These are phyloP conservation scores for Paraphaeosphaeria minitans DNA, from an alignment of 2,329 filamentous ascomycete species.

Conservation along the genomic window DNA sequence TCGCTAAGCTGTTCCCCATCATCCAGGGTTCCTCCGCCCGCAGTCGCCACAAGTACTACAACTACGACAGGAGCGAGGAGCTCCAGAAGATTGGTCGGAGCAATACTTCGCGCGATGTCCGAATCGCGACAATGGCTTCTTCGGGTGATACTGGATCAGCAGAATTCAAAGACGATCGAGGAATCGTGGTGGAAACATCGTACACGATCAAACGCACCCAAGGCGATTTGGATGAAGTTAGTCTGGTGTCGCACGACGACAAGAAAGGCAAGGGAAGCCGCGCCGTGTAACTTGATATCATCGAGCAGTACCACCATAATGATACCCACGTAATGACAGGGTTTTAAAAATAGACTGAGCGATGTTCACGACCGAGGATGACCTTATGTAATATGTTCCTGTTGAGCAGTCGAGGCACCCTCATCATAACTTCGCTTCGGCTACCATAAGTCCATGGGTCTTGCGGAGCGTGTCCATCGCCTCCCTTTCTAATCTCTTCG, in stretches of 20 bases:
- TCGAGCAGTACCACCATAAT: background rate
- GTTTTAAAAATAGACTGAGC: background rate
- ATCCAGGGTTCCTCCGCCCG: constrained; percentile 42
- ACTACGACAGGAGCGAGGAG: constrained; percentile 13
- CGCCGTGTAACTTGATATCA: background rate
- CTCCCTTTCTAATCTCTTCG: constrained; percentile 35
- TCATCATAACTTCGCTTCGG: constrained; percentile 18
- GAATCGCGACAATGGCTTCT: background rate
- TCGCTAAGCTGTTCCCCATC: constrained; percentile 45
- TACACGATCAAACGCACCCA: background rate
- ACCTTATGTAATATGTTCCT: background rate
- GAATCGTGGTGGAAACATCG: constrained; percentile 1
- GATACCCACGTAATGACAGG: background rate
- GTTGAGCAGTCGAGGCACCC: background rate
- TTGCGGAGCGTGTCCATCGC: constrained; percentile 29
- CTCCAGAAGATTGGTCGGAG: constrained; percentile 2
- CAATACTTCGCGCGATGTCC: background rate
- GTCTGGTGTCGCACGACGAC: background rate
- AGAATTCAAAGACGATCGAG: background rate
- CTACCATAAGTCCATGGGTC: constrained; percentile 24
- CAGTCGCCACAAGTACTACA: constrained; percentile 29
- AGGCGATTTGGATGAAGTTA: background rate
- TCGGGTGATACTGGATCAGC: constrained; percentile 20
- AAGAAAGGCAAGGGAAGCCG: background rate
- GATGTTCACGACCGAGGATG: background rate